A percentile compares a stretch with the other conserved stretches of the same genome.
Evolutionary conservation across 257 asterid species (phyloP).

Genomic region (Solanum piurae): DNA sequence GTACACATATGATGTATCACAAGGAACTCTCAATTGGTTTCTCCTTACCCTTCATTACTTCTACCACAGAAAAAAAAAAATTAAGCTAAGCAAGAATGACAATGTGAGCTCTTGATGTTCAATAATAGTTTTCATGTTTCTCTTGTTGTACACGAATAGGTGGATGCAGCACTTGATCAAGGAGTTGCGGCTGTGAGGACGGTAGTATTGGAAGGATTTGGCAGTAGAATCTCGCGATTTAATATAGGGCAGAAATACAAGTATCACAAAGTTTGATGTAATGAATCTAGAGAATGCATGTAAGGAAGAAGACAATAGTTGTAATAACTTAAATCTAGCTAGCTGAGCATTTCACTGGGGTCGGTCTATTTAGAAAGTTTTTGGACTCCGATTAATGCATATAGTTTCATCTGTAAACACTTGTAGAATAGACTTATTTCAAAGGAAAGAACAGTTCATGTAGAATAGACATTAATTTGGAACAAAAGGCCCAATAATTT

Average conservation of each 20-base stretch:
- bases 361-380: background rate
- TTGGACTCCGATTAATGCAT: background rate
- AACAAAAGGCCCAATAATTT: background rate
- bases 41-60: background rate
- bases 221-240: constrained; percentile 61
- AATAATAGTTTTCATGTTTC: background rate
- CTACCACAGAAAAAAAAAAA: background rate
- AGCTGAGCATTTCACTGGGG: background rate
- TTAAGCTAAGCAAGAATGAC: background rate
- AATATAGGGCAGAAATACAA: constrained; percentile 93
- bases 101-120: background rate
- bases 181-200: constrained; percentile 71
- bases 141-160: constrained; percentile 20
- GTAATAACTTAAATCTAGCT: background rate
- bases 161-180: constrained; percentile 78
- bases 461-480: background rate
- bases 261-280: constrained; percentile 51
- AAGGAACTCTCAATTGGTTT: background rate
- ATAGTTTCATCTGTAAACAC: background rate
- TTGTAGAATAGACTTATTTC: background rate
- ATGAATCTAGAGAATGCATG: background rate
- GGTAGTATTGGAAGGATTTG: constrained; percentile 61
- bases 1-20: background rate
- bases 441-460: background rate
- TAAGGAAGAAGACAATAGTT: background rate